These are phyloP conservation scores for Euphorbia schlechtendalii DNA, from an alignment of 441 rosid species.

Conservation along the genomic window DNA sequence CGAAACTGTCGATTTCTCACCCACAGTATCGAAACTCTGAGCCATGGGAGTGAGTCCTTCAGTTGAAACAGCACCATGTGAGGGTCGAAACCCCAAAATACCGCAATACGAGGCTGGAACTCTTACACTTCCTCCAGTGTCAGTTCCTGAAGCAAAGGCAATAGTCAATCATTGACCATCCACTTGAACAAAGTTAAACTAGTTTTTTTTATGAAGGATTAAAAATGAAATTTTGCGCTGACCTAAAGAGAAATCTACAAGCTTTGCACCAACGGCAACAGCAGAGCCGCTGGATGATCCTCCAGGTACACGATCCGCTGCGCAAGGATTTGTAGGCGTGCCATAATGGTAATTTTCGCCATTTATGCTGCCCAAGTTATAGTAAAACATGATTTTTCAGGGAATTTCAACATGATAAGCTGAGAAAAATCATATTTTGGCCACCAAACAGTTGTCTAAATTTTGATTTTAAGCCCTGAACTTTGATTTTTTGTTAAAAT, in stretches of 20 bases:
- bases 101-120: constrained; percentile 87
- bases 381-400: background rate
- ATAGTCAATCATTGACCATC: background rate
- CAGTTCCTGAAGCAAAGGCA: constrained; percentile 47
- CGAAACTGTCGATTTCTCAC: constrained; percentile 31
- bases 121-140: constrained; percentile 91
- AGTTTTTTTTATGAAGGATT: constrained; percentile 3
- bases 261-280: constrained; percentile 76
- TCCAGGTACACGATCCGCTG: constrained; percentile 71
- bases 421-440: background rate
- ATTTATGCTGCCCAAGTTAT: constrained; percentile 47
- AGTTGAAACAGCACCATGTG: constrained; percentile 51
- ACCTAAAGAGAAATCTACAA: constrained; percentile 90
- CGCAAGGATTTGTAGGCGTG: constrained; percentile 85
- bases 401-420: background rate
- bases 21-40: constrained; percentile 90
- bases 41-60: constrained; percentile 80
- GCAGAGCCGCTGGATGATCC: constrained; percentile 99
- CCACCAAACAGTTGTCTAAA: background rate
- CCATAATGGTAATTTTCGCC: constrained; percentile 92
- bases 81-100: constrained; percentile 78
- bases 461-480: background rate
- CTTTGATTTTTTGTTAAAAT: background rate
- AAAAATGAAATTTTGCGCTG: constrained; percentile 12
- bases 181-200: background rate